phyloP scores from a whole-genome alignment of 169 alveolate genomes.

The Eimeria falciformis region DNA sequence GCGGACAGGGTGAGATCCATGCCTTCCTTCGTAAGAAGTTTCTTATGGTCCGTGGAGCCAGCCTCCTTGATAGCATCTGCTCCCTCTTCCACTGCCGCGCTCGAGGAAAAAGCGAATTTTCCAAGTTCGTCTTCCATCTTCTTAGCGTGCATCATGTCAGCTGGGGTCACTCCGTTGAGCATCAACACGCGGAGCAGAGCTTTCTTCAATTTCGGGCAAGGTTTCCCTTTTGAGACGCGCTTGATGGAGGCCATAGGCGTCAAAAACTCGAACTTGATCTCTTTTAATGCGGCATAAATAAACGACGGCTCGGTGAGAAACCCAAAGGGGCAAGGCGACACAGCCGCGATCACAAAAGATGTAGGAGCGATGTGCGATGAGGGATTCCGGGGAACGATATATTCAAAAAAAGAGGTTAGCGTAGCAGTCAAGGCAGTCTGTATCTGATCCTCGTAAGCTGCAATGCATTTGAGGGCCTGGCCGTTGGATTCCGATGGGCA shows the following conservation, averaged over 20 bases:
- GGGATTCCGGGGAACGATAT: not conserved
- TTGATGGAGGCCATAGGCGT: not conserved
- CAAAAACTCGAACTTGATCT: not conserved
- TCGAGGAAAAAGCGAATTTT: not conserved
- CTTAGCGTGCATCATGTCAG: not conserved
- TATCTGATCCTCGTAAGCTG: not conserved
- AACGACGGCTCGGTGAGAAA: not conserved
- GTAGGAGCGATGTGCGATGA: not conserved
- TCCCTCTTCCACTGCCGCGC: not conserved
- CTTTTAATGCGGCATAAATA: not conserved
- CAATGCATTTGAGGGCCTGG: not conserved
- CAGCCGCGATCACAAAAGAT: not conserved
- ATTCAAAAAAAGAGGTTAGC: not conserved
- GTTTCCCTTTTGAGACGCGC: not conserved
- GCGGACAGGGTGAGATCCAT: not conserved
- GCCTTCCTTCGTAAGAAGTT: not conserved
- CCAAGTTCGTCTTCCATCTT: not conserved
- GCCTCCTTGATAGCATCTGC: not conserved
- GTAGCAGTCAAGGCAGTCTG: not conserved
- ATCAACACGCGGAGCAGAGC: not conserved
- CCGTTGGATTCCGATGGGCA: not conserved
- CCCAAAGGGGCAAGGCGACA: constrained; percentile 39
- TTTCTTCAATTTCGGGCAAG: constrained; percentile 2
- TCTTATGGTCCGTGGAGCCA: not conserved
- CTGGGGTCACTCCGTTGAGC: constrained; percentile 14